Evolutionary conservation across 75 land plant species (phyloP).

Genomic region (Picea glauca): DNA sequence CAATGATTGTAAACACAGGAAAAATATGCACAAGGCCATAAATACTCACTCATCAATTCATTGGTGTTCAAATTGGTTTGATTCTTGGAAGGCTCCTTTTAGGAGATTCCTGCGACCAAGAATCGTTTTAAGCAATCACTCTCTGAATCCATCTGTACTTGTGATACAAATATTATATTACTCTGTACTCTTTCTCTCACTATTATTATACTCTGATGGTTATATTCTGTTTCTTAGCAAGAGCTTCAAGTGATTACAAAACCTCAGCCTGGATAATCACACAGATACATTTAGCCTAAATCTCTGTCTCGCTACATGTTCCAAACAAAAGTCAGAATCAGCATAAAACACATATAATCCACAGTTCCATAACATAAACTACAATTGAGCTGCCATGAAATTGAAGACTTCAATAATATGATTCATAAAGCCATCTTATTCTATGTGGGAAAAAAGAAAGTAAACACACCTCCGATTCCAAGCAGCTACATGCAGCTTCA

Average conservation of each 20-base stretch:
- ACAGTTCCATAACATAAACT: not conserved
- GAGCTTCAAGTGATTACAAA: not conserved
- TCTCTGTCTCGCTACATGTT: not conserved
- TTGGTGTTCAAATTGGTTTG: not conserved
- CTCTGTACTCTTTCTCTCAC: not conserved
- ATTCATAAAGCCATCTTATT: not conserved
- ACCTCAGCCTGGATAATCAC: not conserved
- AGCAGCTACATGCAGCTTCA: constrained; percentile 50
- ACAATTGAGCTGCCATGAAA: not conserved
- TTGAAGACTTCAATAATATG: not conserved
- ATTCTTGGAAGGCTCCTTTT: not conserved
- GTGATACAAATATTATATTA: not conserved
- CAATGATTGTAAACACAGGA: not conserved
- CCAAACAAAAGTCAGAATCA: not conserved
- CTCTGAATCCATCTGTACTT: not conserved
- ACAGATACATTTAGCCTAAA: not conserved
- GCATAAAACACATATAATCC: not conserved
- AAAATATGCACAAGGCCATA: not conserved
- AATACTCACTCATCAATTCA: not conserved
- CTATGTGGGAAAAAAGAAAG: not conserved
- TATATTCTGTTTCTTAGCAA: not conserved
- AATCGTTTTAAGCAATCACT: not conserved
- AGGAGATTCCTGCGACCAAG: not conserved
- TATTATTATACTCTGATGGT: not conserved
- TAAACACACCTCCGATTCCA: constrained; percentile 44